Percentiles rank a stretch among this genome's conserved stretches.
Evolutionary conservation across 2,329 filamentous ascomycete genomes (phyloP).

Genomic region (Periconia sp.): DNA sequence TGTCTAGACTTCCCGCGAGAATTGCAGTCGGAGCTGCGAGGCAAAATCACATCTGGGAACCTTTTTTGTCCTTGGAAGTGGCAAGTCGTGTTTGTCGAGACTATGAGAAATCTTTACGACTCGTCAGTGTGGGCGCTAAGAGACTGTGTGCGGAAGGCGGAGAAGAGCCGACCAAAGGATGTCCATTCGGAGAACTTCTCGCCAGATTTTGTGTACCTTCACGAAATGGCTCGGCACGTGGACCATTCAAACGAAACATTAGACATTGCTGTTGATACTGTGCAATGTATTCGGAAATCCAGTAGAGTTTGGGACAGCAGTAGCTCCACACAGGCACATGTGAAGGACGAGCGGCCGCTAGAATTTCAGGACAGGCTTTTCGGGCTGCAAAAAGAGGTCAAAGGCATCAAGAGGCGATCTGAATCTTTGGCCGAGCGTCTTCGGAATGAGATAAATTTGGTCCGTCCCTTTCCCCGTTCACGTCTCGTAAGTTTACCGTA

Average conservation of each 20-base stretch:
- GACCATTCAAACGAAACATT: constrained; percentile 10
- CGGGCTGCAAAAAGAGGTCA: neutral
- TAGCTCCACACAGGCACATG: neutral
- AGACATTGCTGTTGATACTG: constrained; percentile 8
- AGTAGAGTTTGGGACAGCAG: neutral
- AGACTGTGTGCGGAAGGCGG: constrained; percentile 6
- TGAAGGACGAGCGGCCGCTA: neutral
- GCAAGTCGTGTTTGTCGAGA: constrained; percentile 1
- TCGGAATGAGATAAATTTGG: constrained; percentile 8
- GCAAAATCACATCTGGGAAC: neutral
- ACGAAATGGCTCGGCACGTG: constrained; percentile 5
- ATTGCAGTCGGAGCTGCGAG: neutral
- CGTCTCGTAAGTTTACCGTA: neutral
- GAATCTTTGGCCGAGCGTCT: constrained; percentile 3
- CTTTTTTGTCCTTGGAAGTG: neutral
- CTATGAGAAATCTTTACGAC: constrained; percentile 5
- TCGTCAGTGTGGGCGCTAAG: constrained; percentile 8
- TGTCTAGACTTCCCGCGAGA: neutral
- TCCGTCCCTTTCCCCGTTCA: neutral
- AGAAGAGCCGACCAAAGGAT: neutral
- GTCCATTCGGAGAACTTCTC: neutral
- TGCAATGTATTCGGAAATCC: neutral
- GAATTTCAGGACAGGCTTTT: neutral
- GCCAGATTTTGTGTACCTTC: constrained; percentile 3
- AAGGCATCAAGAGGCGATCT: constrained; percentile 3